Conservation (phyloP, 1,139 yeast genomes). For the Kodamaea ohmeri region DNA sequence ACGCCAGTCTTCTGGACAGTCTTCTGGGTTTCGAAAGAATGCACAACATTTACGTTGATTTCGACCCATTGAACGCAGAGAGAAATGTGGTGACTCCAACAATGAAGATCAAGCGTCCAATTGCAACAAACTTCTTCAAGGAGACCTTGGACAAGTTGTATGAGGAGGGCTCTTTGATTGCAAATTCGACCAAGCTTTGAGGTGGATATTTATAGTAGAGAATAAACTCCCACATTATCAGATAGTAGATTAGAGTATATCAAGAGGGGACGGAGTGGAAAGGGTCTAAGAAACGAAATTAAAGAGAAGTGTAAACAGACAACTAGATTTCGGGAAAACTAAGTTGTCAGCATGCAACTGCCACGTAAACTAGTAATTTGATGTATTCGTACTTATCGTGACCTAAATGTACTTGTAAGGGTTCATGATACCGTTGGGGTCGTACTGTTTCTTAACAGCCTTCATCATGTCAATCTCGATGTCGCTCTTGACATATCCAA, state of each 20-base stretch:
- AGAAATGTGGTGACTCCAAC: slow-evolving; percentile 74
- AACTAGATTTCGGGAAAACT: not conserved
- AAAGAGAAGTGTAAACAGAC: not conserved
- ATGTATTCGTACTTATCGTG: not conserved
- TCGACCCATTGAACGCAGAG: slow-evolving; percentile 67
- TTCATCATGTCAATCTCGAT: slow-evolving; percentile 71
- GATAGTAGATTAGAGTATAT: slow-evolving; percentile 1
- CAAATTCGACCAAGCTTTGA: not conserved
- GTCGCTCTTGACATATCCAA: slow-evolving; percentile 76
- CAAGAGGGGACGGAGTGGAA: not conserved
- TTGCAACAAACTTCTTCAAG: slow-evolving; percentile 53
- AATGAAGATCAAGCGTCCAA: slow-evolving; percentile 63
- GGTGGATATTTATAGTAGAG: not conserved
- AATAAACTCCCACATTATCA: too few species aligned
- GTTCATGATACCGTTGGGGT: slow-evolving; percentile 86
- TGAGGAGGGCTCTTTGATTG: slow-evolving; percentile 48
- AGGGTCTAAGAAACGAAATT: not conserved
- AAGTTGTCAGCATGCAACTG: too few species aligned
- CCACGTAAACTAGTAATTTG: too few species aligned
- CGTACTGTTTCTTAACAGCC: slow-evolving; percentile 72
- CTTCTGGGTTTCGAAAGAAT: slow-evolving; percentile 59
- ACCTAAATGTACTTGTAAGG: slow-evolving; percentile 78
- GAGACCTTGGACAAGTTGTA: slow-evolving; percentile 53
- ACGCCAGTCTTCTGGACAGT: slow-evolving; percentile 19
- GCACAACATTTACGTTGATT: slow-evolving; percentile 55